Base-by-base conservation (phyloP, 257 asterid genomes). In the Solanum piurae region DNA sequence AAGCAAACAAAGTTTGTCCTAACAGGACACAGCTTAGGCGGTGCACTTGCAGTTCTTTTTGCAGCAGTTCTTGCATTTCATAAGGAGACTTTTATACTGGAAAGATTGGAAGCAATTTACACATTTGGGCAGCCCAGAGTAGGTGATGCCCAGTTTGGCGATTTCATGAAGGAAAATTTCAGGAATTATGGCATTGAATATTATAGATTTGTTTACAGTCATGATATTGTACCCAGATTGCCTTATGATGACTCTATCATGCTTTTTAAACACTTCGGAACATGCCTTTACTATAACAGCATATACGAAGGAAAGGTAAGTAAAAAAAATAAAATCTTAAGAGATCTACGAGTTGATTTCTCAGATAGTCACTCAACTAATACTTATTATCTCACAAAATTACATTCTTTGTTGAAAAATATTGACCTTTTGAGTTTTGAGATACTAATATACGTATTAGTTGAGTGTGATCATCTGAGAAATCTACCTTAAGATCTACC, bases 11-110 rank as follows among this genome's bases (percentile, higher is more conserved):
- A 85, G 46, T 80, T 94, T 71, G 64, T 94, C 10, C 25, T 93
- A 36, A 93, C 98, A 0, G 96, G 98, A 2, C 98, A 95, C 66
- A 95, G 98, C 90, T 80, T 95, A 21, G 98, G 98, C 2, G 98
- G 95, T 52, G 98, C 96, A 0, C 92, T 95, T 0, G 95, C 96
- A 0, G 68, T 91, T 21, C 92, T 94, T 5, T 93, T 93, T 83
- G 89, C 98, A 1, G 91, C 95, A 6, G 92, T 91, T 86, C 90
- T 95, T 62, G 94, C 89, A 9, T 40, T 88, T 77, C 93, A 91
- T 86, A 23, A 88, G 1, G 96, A 95, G 87, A 69, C 60, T 3
- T 13, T 10, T 3, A 2, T 93, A 27, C 71, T 95, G 71, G 90
- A 91, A 52, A 91, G 95, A 88, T 86, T 94, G 29, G 92, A 93